Evolutionary conservation across 2,329 filamentous ascomycete genomes (phyloP), one percentile per base, ranked within the genome.

Genomic region (Sordariomycetes sp.): DNA sequence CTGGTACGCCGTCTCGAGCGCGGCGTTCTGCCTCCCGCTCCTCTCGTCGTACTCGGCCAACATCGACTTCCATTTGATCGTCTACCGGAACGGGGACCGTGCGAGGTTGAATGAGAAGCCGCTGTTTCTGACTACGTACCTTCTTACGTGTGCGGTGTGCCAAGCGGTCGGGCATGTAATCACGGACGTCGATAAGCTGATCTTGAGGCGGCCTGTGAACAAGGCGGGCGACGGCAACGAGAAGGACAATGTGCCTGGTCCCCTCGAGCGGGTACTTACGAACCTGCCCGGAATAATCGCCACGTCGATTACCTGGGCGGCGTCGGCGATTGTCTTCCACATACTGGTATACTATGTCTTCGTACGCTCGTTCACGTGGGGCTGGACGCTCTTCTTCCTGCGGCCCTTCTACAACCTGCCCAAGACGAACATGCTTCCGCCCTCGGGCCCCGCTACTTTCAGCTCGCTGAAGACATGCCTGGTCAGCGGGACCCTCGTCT

Each of bases 71-170:
- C 78, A 80, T 61, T 88, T 87, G 80, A 83, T 95, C 62, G 87
- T 86, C 57, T 79, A 82, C 62, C 82, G 81, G 69, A 84, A 75
- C 60, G 84, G 79, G 62, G 89, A 94, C 67, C 80, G 90, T 39
- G 79, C 86, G 22, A 79, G 83, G 56, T 72, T 96, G 59, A 97
- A 97, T 67, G 92, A 97, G 74, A 82, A 87, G 62, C 86, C 90
- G 1, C 79, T 97, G 28, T 94, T 90, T 67, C 75, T 96, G 55
- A 84, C 88, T 36, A 81, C 79, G 59, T 84, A 87, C 64, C 81
- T 94, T 62, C 66, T 85, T 2, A 69, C 84, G 1, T 76, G 94
- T 51, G 89, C 87, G 3, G 59, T 87, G 10, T 71, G 78, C n/a
- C 88, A 95, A 68, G 82, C 86, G 1, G 65, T 78, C 12, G 65